Conservation (phyloP, 495 filamentous ascomycete genomes). For the Penicillium ochrochloron region DNA sequence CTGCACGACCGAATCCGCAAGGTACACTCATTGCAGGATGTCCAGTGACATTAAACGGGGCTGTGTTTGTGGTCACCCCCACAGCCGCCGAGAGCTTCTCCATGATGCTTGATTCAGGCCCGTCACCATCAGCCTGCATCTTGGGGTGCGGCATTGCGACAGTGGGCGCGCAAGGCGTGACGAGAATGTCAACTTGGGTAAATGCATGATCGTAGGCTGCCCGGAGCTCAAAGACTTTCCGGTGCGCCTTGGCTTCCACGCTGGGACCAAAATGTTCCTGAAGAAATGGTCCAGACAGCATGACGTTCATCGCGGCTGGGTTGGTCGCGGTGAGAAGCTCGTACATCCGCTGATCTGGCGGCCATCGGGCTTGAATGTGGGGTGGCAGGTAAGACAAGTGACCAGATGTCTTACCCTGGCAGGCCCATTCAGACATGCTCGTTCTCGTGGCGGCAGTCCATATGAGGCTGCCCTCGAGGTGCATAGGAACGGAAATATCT, state of each 20-base stretch:
- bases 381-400: not conserved
- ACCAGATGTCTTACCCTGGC: not conserved
- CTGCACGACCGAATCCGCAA: conserved; percentile 47
- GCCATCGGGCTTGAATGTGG: not conserved
- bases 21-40: conserved; percentile 61
- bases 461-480: not conserved
- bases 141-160: conserved; percentile 42
- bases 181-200: conserved; percentile 43
- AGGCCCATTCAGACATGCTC: not conserved
- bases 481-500: not conserved
- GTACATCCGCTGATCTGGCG: not conserved
- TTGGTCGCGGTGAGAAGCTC: not conserved
- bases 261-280: conserved; percentile 23
- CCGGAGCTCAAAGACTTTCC: conserved; percentile 46
- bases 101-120: conserved; percentile 23
- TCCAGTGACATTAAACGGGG: conserved; percentile 58
- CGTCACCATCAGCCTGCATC: conserved; percentile 14
- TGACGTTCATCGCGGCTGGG: not conserved
- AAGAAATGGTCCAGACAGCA: conserved; percentile 29
- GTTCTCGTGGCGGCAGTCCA: not conserved
- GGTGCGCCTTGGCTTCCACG: conserved; percentile 45
- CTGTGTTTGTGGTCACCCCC: conserved; percentile 55
- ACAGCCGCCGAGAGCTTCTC: conserved; percentile 40
- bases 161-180: conserved; percentile 49
- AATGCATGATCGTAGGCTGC: conserved; percentile 47